Conservation (phyloP, 345 rosid species). For the Alliaria petiolata region DNA sequence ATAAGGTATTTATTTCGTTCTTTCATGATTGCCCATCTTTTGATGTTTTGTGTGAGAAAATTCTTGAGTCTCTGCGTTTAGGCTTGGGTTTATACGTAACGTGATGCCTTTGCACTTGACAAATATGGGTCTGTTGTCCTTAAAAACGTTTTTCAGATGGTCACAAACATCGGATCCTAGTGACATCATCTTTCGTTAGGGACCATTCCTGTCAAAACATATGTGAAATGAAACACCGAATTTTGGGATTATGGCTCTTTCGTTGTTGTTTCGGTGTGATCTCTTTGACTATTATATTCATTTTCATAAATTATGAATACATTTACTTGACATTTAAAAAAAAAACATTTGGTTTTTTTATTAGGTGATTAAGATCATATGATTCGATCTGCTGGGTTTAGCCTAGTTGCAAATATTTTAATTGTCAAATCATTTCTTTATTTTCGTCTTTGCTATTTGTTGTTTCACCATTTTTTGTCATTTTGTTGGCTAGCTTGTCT, state of each 20-base stretch:
- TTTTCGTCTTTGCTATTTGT: neutral
- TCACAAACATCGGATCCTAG: no score
- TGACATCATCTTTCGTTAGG: neutral
- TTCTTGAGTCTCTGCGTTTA: neutral
- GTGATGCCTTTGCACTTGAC: no score
- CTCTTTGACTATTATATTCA: slow-evolving; percentile 11
- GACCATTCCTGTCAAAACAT: neutral
- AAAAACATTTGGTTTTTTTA: neutral
- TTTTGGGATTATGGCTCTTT: neutral
- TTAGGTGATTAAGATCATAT: neutral
- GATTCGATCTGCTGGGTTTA: neutral
- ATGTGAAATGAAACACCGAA: slow-evolving; percentile 24
- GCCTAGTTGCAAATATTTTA: neutral
- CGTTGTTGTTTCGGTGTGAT: slow-evolving; percentile 14
- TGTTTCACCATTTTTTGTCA: neutral
- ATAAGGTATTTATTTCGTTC: slow-evolving; percentile 10
- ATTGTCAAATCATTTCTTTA: neutral
- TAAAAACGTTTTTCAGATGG: slow-evolving; percentile 29
- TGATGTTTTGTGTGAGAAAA: slow-evolving; percentile 11
- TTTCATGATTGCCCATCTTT: neutral
- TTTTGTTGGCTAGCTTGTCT: neutral
- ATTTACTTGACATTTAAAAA: neutral
- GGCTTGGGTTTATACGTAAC: neutral
- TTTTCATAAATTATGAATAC: neutral
- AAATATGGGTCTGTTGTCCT: neutral